phyloP scores from a whole-genome alignment of 164 flowering plant genomes.

The Vitis labrusca region DNA sequence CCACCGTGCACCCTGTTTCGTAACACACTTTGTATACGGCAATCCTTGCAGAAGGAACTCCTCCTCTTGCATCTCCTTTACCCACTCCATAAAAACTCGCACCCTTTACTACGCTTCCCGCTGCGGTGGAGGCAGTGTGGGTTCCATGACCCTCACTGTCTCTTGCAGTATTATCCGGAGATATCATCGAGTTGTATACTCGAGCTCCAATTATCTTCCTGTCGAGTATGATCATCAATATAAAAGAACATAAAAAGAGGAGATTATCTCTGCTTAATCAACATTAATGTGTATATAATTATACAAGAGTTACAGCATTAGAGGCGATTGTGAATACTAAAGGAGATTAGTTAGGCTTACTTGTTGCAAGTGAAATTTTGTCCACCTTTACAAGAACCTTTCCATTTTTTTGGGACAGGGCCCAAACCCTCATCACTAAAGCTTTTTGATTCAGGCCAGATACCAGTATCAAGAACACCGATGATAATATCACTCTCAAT shows the following conservation, averaged over 20 bases:
- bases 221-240: not conserved
- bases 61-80: conserved; percentile 40
- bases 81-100: conserved; percentile 33
- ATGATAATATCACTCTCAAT: no score
- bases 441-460: conserved; percentile 23
- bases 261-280: not conserved
- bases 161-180: conserved; percentile 9
- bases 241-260: not conserved
- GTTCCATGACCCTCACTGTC: conserved; percentile 38
- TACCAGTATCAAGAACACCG: no score
- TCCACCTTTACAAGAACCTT: conserved; percentile 33
- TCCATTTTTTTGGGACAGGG: conserved; percentile 34
- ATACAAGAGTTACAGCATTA: no score
- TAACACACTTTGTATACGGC: conserved; percentile 33
- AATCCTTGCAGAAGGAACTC: conserved; percentile 38
- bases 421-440: conserved; percentile 30
- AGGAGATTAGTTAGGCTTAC: conserved; percentile 10
- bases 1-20: not conserved
- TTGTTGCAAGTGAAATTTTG: conserved; percentile 35
- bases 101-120: conserved; percentile 24
- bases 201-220: conserved; percentile 36
- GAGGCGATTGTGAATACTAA: no score
- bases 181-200: not conserved
- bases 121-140: conserved; percentile 43
- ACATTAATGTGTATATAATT: no score